These are phyloP conservation scores for Dichomitus squalens DNA, from an alignment of 1,284 basidiomycete genomes.

Conservation along the genomic window DNA sequence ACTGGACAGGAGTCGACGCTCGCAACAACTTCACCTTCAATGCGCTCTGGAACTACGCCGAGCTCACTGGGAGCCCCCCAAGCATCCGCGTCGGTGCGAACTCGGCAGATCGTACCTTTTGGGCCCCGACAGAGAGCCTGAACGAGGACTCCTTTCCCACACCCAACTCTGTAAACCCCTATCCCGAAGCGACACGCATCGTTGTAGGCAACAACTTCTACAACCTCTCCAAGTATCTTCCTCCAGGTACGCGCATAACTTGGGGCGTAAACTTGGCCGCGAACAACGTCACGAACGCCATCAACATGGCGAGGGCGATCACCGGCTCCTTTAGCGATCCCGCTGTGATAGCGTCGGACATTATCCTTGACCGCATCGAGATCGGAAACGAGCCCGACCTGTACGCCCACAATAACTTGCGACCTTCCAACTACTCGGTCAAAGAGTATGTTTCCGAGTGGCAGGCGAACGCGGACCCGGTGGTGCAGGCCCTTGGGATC, in stretches of 20 bases:
- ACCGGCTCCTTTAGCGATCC: slow-evolving; percentile 49
- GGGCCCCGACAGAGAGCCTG: slow-evolving; percentile 52
- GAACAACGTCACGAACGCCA: slow-evolving; percentile 56
- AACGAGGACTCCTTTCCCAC: slow-evolving; percentile 50
- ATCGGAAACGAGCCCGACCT: slow-evolving; percentile 61
- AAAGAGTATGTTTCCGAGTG: slow-evolving; percentile 58
- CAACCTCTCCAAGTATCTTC: slow-evolving; percentile 53
- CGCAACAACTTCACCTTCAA: slow-evolving; percentile 60
- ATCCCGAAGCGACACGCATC: slow-evolving; percentile 61
- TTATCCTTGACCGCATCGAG: slow-evolving; percentile 32
- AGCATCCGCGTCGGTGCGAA: slow-evolving; percentile 64
- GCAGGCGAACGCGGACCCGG: slow-evolving; percentile 30
- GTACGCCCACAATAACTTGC: slow-evolving; percentile 52
- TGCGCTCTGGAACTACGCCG: slow-evolving; percentile 53
- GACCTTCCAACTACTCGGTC: slow-evolving; percentile 47
- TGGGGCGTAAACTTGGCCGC: slow-evolving; percentile 68
- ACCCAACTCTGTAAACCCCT: slow-evolving; percentile 50
- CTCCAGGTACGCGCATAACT: slow-evolving; percentile 55
- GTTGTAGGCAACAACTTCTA: slow-evolving; percentile 62
- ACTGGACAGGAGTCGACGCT: slow-evolving; percentile 55
- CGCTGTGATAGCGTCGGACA: slow-evolving; percentile 44
- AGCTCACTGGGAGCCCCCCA: slow-evolving; percentile 52
- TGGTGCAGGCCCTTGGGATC: slow-evolving; percentile 35
- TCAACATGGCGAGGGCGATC: slow-evolving; percentile 59
- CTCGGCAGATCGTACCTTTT: slow-evolving; percentile 63